These are phyloP conservation scores for Rhizopus sp. DNA, from an alignment of 371 early-diverging fungal genomes.

Conservation along the genomic window DNA sequence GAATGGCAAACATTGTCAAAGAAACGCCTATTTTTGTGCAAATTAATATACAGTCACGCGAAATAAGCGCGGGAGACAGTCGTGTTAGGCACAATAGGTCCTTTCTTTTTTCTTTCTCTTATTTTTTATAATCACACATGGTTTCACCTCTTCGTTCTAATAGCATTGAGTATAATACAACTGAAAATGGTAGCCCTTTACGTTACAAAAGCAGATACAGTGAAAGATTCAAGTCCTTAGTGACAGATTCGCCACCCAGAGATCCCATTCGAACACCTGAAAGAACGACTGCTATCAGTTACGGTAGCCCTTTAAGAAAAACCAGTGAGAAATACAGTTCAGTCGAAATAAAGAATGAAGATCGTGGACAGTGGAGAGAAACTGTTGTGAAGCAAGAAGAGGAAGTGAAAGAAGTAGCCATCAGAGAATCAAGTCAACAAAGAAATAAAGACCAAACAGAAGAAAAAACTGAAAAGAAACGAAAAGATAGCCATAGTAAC, in stretches of 20 bases:
- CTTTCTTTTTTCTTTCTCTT: neutral
- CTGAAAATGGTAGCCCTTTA: constrained; percentile 3
- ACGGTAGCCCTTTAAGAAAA: neutral
- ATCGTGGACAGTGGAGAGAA: constrained; percentile 25
- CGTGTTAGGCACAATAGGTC: neutral
- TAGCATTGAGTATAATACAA: neutral
- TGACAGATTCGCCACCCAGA: constrained; percentile 10
- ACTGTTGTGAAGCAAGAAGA: neutral
- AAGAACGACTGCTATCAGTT: neutral
- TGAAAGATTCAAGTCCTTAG: constrained; percentile 9
- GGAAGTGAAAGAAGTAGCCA: neutral
- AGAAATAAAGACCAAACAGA: neutral
- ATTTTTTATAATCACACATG: neutral
- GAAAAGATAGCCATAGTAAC: neutral
- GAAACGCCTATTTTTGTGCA: no score
- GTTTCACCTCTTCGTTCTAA: neutral
- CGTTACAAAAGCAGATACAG: neutral
- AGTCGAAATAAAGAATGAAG: constrained; percentile 17
- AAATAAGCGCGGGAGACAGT: neutral
- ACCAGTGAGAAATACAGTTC: constrained; percentile 6
- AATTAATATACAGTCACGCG: neutral
- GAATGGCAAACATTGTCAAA: no score
- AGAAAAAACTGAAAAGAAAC: neutral
- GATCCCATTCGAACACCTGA: neutral
- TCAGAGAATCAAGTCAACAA: neutral